These are phyloP conservation scores for Aristolochia californica DNA, from an alignment of 164 flowering plant genomes.

Conservation along the genomic window DNA sequence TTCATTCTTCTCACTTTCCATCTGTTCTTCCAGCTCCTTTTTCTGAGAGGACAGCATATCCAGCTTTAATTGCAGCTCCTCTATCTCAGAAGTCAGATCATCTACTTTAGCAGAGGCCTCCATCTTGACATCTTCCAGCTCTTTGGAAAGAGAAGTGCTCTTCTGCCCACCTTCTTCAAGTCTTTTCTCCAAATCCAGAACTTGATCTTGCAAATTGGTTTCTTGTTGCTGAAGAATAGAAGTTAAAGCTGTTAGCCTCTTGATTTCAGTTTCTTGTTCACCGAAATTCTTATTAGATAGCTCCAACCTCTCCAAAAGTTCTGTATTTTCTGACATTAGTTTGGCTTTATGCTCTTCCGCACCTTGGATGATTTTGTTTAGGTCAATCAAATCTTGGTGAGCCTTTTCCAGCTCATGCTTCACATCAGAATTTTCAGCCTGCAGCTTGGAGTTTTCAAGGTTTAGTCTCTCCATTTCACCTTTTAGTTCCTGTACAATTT, in stretches of 20 bases:
- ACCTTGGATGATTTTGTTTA: constrained; percentile 18
- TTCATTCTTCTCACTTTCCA: constrained; percentile 2
- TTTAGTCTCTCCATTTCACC: constrained; percentile 22
- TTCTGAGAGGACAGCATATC: not conserved
- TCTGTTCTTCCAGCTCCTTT: constrained; percentile 6
- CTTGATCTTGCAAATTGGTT: constrained; percentile 11
- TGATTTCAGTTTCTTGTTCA: constrained; percentile 22
- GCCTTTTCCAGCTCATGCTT: constrained; percentile 20
- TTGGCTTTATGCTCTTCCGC: constrained; percentile 35
- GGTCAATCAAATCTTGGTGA: constrained; percentile 25
- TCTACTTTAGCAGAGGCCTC: constrained; percentile 18
- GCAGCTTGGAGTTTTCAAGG: constrained; percentile 15
- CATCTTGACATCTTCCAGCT: constrained; percentile 23
- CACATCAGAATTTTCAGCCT: not conserved
- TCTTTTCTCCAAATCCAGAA: constrained; percentile 21
- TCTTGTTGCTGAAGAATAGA: constrained; percentile 4
- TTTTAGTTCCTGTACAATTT: constrained; percentile 22
- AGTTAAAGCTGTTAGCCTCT: constrained; percentile 23
- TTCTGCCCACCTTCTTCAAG: constrained; percentile 24
- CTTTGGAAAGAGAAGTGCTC: constrained; percentile 17
- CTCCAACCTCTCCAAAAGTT: constrained; percentile 29
- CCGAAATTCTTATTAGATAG: constrained; percentile 21
- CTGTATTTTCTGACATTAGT: constrained; percentile 23
- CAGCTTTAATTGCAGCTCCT: constrained; percentile 3
- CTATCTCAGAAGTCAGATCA: constrained; percentile 1